Evolutionary conservation across 768 basidiomycete species (phyloP), one percentile per base, ranked within the genome.

Genomic region (Cyathus striatus): DNA sequence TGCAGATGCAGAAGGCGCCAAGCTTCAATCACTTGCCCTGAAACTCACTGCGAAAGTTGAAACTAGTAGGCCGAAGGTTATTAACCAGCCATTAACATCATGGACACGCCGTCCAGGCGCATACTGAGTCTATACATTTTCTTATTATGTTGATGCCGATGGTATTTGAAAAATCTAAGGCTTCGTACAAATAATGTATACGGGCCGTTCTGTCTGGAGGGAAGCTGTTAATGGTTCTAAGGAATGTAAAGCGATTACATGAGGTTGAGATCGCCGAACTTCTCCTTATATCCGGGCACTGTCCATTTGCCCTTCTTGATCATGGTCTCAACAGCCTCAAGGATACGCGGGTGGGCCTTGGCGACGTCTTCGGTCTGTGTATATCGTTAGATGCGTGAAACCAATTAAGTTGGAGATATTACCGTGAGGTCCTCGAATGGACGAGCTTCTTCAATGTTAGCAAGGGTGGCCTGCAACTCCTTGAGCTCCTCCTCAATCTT

Each of bases 231-330:
- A 10, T 30, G 40, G 13, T 26, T 41, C 18, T 40, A 25, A 20
- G 22, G 24, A 14, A 41, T 36, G 35, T 7, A 9, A 32, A 42
- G 22, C 40, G 38, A 57, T 74, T 88, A 94, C 82, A 93, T 81
- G 61, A 94, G 73, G 48, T 89, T 86, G 65, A 94, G 81, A 64
- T 95, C 90, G 60, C 92, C 92, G 63, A 93, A 95, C 73, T 94
- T 94, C 79, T 95, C 92, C 76, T 89, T 84, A 81, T 90, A 90
- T 26, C 93, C 94, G 57, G 95, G 95, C 45, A 97, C 94, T 57
- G 86, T 91, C 86, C 91, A 96, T 73, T 97, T 96, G 66, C 94
- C 94, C 72, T 97, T 93, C 79, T 86, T 83, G 50, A 97, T 65
- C 92, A 96, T 95, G 52, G 76, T 87, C 70, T 97, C 91, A 46